Evolutionary conservation across 305 asterid species (phyloP).

Genomic region (Solanum hybrid): DNA sequence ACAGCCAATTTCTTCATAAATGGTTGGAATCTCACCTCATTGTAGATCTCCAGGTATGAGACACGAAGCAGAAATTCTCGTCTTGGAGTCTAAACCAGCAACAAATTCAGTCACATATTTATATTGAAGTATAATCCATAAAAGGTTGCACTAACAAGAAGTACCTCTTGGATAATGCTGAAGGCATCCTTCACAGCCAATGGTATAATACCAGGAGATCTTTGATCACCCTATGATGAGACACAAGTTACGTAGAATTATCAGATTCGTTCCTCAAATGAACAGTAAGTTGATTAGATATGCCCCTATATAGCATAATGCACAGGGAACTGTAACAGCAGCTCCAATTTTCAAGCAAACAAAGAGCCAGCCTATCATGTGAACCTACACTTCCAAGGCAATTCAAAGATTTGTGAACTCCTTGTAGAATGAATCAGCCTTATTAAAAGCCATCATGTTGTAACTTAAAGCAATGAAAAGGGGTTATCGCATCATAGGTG

Average conservation of each 20-base stretch:
- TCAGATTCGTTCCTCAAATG: background rate
- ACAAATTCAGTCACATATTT: slow-evolving; percentile 10
- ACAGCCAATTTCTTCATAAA: slow-evolving; percentile 8
- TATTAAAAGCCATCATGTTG: background rate
- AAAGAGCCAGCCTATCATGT: background rate
- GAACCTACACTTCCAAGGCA: background rate
- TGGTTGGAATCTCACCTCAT: slow-evolving; percentile 60
- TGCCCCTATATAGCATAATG: background rate
- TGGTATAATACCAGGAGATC: slow-evolving; percentile 98
- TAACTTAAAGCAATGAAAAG: background rate
- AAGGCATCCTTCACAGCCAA: slow-evolving; percentile 98
- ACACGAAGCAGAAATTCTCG: slow-evolving; percentile 97
- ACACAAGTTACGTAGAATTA: background rate
- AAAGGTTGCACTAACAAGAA: slow-evolving; percentile 22
- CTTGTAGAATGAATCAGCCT: background rate
- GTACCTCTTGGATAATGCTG: slow-evolving; percentile 98
- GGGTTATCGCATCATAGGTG: background rate
- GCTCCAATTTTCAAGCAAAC: background rate
- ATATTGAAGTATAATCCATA: slow-evolving; percentile 13
- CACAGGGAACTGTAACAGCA: background rate
- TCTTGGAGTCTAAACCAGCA: slow-evolving; percentile 77
- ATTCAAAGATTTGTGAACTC: background rate
- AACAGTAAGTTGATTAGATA: background rate
- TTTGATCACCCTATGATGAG: slow-evolving; percentile 86
- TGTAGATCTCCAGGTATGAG: slow-evolving; percentile 96